Conservation (phyloP, 257 asterid species). For the Buddleja alternifolia region DNA sequence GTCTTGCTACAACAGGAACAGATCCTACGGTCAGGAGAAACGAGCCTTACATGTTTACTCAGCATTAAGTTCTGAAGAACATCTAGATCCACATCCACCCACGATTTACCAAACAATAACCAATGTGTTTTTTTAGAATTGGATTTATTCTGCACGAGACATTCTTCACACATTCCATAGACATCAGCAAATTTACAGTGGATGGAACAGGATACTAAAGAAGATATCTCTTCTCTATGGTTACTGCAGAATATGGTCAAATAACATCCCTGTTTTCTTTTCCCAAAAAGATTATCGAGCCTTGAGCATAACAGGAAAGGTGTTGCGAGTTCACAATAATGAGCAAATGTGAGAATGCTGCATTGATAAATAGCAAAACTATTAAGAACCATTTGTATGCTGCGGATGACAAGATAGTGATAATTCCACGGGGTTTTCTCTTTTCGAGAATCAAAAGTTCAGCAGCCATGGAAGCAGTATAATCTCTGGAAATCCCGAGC, state of each 20-base stretch:
- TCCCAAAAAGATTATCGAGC: constrained; percentile 49
- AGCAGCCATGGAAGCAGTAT: constrained; percentile 51
- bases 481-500: constrained; percentile 37
- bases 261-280: constrained; percentile 44
- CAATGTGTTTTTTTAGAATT: constrained; percentile 45
- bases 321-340: constrained; percentile 55
- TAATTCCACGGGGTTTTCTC: constrained; percentile 47
- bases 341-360: constrained; percentile 65
- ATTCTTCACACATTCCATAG: constrained; percentile 71
- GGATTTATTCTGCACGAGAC: constrained; percentile 45
- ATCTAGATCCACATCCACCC: constrained; percentile 50
- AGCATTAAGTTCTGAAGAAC: constrained; percentile 42
- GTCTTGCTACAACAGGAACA: constrained; percentile 72
- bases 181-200: constrained; percentile 66
- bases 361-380: constrained; percentile 62
- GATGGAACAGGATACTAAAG: constrained; percentile 55
- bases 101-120: constrained; percentile 53
- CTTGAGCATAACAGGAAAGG: constrained; percentile 84
- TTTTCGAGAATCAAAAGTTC: constrained; percentile 45
- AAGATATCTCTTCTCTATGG: constrained; percentile 78
- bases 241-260: constrained; percentile 51
- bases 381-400: constrained; percentile 91
- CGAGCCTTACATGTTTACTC: constrained; percentile 42
- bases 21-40: constrained; percentile 42
- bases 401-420: constrained; percentile 71